Percentiles rank a stretch among this genome's conserved stretches.
phyloP scores from a whole-genome alignment of 2,329 filamentous ascomycete species.

The Xylariales sp. region DNA sequence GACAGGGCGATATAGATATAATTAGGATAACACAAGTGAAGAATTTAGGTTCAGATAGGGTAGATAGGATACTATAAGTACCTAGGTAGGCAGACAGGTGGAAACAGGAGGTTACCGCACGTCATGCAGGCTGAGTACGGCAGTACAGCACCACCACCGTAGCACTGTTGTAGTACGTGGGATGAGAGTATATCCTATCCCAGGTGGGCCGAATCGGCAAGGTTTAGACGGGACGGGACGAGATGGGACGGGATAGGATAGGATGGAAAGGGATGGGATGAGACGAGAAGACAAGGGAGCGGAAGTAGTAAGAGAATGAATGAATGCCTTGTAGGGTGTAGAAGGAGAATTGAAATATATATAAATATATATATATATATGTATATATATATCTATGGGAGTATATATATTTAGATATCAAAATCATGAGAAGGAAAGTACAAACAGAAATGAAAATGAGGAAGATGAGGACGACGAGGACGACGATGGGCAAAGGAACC shows the following conservation, averaged over 20 bases:
- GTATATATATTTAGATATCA: no score
- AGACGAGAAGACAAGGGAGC: slow-evolving; percentile 26
- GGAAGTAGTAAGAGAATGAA: not conserved
- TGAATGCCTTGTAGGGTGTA: not conserved
- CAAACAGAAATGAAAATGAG: not conserved
- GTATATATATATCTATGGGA: no score
- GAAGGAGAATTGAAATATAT: not conserved
- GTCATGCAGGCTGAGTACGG: slow-evolving; percentile 27
- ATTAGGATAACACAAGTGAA: slow-evolving; percentile 1
- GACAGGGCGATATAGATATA: slow-evolving; percentile 1
- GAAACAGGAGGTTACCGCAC: slow-evolving; percentile 23
- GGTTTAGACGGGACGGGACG: slow-evolving; percentile 33
- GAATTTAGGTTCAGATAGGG: slow-evolving; percentile 6
- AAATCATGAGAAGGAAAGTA: no score
- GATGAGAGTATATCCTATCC: slow-evolving; percentile 12
- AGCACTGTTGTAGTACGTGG: slow-evolving; percentile 8
- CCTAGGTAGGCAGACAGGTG: slow-evolving; percentile 13
- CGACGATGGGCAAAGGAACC: not conserved
- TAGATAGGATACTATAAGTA: slow-evolving; percentile 16
- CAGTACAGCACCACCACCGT: not conserved
- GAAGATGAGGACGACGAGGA: not conserved
- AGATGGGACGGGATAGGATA: slow-evolving; percentile 18
- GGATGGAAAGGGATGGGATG: not conserved
- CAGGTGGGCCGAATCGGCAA: slow-evolving; percentile 21
- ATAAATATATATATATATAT: no score